These are phyloP conservation scores for Oryza longistaminata DNA, from an alignment of 176 grass and related monocot species.

Conservation along the genomic window DNA sequence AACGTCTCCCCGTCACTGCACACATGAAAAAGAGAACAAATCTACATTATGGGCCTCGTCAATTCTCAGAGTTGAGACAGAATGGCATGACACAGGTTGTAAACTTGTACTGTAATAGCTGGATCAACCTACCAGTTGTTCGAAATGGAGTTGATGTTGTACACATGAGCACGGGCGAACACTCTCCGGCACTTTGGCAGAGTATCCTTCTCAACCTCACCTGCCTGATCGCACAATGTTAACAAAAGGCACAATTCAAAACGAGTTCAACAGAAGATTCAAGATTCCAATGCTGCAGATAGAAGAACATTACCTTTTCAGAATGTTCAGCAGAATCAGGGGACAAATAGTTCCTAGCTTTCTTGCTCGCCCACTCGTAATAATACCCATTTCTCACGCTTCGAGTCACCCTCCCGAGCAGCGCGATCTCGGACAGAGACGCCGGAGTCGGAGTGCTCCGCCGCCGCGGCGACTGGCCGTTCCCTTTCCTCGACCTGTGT, in stretches of 20 bases:
- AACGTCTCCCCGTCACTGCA: conserved; percentile 60
- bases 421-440: neutral
- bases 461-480: neutral
- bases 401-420: neutral
- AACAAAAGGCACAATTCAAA: neutral
- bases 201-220: conserved; percentile 22
- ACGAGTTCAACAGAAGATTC: neutral
- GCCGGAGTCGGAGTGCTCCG: neutral
- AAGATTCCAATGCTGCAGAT: neutral
- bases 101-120: no score
- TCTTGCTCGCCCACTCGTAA: neutral
- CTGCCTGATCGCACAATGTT: neutral
- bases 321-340: neutral
- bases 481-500: conserved; percentile 16
- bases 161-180: conserved; percentile 44
- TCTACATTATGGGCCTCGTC: no score
- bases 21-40: neutral
- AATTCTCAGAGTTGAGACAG: no score
- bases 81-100: no score
- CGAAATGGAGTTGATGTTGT: conserved; percentile 57
- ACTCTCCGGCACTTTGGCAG: conserved; percentile 49
- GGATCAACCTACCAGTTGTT: conserved; percentile 46
- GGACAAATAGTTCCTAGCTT: neutral
- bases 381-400: neutral
- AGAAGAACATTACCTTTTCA: neutral